Conservation (phyloP, 768 basidiomycete genomes). For the Boletus subcaerulescens region DNA sequence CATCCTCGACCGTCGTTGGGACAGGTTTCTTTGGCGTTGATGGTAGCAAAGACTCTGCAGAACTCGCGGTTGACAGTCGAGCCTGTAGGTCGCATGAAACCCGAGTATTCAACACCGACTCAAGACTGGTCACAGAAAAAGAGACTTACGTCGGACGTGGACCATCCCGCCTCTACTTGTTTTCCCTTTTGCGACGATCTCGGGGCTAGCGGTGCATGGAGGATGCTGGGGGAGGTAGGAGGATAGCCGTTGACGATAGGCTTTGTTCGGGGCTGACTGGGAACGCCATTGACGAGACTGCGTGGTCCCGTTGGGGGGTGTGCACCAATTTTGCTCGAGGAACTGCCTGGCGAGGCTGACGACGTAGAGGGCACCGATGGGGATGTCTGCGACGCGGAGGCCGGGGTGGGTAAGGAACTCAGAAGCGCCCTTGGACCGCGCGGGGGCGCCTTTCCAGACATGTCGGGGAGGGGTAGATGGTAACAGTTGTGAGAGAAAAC, state of each 20-base stretch:
- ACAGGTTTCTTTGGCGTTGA: conserved; percentile 14
- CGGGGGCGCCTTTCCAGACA: conserved; percentile 81
- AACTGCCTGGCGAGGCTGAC: conserved; percentile 30
- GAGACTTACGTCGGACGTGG: conserved; percentile 34
- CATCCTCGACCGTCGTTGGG: conserved; percentile 28
- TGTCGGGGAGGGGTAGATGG: neutral
- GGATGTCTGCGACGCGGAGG: conserved; percentile 29
- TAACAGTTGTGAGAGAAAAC: neutral
- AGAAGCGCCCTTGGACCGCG: conserved; percentile 69
- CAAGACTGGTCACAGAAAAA: neutral
- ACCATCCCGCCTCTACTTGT: conserved; percentile 37
- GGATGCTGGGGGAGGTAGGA: conserved; percentile 24
- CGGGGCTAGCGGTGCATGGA: conserved; percentile 32
- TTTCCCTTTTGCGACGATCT: conserved; percentile 41
- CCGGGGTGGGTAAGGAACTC: conserved; percentile 38
- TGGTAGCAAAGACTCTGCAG: conserved; percentile 14
- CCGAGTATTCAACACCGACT: neutral
- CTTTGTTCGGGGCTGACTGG: conserved; percentile 36
- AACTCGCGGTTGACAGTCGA: conserved; percentile 4
- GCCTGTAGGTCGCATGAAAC: conserved; percentile 16
- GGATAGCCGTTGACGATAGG: conserved; percentile 43
- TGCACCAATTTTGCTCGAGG: conserved; percentile 45
- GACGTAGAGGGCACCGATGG: conserved; percentile 34
- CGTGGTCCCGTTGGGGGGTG: conserved; percentile 66
- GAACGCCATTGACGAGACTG: conserved; percentile 46